A percentile compares a stretch with the other conserved stretches of the same genome.
These are phyloP conservation scores for Picochlorum sp. DNA, from an alignment of 139 green algal species.

Conservation along the genomic window DNA sequence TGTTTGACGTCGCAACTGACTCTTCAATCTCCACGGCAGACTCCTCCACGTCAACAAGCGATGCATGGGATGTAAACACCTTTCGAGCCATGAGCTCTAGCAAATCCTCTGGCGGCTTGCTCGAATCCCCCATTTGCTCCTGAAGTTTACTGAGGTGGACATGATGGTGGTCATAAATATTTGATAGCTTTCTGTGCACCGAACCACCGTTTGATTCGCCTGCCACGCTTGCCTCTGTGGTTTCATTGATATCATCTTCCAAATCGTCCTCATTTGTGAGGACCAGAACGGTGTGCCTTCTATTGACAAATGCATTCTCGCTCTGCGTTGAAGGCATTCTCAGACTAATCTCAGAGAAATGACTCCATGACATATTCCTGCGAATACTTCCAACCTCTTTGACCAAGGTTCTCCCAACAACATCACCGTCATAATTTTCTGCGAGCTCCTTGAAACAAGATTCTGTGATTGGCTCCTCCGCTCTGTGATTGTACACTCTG, in stretches of 20 bases:
- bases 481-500: background rate
- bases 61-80: constrained; percentile 8
- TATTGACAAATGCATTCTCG: background rate
- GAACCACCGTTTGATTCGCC: background rate
- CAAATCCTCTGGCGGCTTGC: constrained; percentile 15
- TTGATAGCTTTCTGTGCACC: constrained; percentile 10
- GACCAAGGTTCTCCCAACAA: background rate
- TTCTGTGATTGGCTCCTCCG: background rate
- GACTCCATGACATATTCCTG: constrained; percentile 3
- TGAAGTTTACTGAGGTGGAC: constrained; percentile 12
- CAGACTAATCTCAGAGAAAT: background rate
- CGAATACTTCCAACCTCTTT: background rate
- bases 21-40: background rate
- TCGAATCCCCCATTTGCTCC: constrained; percentile 17
- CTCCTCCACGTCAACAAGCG: background rate
- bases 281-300: constrained; percentile 8
- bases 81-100: constrained; percentile 23
- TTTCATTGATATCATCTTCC: constrained; percentile 8
- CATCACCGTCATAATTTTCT: background rate
- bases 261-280: constrained; percentile 3
- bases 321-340: background rate
- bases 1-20: background rate
- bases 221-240: background rate
- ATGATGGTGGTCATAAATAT: constrained; percentile 15
- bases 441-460: constrained; percentile 1